Conservation (phyloP, 257 asterid genomes). For the Solanum chilense region DNA sequence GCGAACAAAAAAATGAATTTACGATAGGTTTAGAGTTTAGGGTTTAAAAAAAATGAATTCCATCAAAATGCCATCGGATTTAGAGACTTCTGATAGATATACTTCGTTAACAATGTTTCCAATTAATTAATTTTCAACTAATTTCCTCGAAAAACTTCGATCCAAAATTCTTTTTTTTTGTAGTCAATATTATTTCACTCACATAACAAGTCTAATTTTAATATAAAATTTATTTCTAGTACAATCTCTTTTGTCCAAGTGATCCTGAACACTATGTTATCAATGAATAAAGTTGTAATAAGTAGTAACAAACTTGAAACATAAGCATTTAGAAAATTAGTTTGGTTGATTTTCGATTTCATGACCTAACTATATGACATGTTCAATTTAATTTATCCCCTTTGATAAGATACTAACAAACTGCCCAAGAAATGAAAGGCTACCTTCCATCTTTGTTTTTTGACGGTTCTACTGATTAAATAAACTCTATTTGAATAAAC, state of each 20-base stretch:
- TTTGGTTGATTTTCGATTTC: conserved; percentile 8
- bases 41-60: too few relatives aligned
- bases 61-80: background rate
- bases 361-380: conserved; percentile 24
- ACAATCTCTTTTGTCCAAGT: background rate
- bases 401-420: conserved; percentile 25
- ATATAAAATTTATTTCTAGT: background rate
- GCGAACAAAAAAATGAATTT: background rate
- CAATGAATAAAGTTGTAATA: background rate
- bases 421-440: conserved; percentile 20
- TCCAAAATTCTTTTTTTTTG: background rate
- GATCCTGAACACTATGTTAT: background rate
- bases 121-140: background rate
- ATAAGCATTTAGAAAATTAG: conserved; percentile 14
- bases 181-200: background rate
- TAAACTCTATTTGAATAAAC: background rate
- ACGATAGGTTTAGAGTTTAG: too few relatives aligned
- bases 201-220: background rate
- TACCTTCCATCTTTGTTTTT: conserved; percentile 14
- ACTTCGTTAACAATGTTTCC: rapidly evolving
- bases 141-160: background rate
- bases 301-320: conserved; percentile 10
- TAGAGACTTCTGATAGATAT: background rate
- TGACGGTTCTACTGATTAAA: conserved; percentile 7
- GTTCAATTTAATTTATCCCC: background rate